Conservation (phyloP, 176 grass and related monocot species). For the Luzula sylvatica region DNA sequence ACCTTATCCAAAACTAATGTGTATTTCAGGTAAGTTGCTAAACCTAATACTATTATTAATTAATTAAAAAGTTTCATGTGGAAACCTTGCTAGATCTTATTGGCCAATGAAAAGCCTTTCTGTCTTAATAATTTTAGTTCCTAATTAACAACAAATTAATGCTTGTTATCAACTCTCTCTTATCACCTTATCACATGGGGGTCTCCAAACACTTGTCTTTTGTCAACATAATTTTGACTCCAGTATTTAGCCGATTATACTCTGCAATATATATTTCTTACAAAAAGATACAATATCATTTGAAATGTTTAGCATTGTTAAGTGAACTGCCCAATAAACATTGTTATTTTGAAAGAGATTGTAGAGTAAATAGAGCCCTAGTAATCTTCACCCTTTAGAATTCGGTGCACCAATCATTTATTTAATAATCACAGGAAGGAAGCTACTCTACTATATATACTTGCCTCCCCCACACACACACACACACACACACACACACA, state of each 20-base stretch:
- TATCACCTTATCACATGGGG: conserved; percentile 18
- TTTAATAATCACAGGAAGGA: conserved; percentile 43
- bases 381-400: neutral
- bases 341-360: conserved; percentile 1
- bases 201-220: conserved; percentile 9
- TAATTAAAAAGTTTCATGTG: conserved; percentile 6
- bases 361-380: neutral
- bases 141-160: conserved; percentile 13
- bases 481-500: no score
- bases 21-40: neutral
- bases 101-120: conserved; percentile 3
- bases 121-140: neutral
- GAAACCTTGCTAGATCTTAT: conserved; percentile 13
- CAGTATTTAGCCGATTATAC: neutral
- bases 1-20: neutral
- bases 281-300: neutral
- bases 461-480: no score
- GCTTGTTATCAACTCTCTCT: neutral
- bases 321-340: neutral
- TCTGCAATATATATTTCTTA: conserved; percentile 4
- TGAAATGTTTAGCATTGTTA: no score
- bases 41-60: conserved; percentile 3
- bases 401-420: conserved; percentile 19
- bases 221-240: conserved; percentile 31
- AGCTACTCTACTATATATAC: neutral